Conservation (phyloP, 2,329 filamentous ascomycete species). For the Ceratocystis huliohia region DNA sequence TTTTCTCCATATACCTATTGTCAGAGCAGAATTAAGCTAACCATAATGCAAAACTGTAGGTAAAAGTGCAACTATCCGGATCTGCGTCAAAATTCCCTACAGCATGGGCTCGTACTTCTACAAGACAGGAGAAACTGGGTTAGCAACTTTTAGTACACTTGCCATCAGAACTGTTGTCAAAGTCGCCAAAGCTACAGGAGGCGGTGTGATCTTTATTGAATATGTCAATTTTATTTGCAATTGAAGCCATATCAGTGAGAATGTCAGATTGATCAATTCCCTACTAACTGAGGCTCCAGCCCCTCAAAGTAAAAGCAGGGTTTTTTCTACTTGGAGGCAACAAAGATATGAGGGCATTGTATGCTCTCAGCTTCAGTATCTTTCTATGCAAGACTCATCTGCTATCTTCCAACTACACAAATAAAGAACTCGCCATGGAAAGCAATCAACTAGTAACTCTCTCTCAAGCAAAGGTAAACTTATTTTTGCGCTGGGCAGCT, state of each 20-base stretch:
- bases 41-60: slow-evolving; percentile 23
- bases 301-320: slow-evolving; percentile 53
- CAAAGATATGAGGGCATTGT: slow-evolving; percentile 65
- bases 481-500: too few relatives aligned
- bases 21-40: background rate
- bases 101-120: slow-evolving; percentile 47
- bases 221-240: slow-evolving; percentile 53
- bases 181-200: slow-evolving; percentile 41
- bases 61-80: slow-evolving; percentile 63
- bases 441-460: too few relatives aligned
- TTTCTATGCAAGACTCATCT: slow-evolving; percentile 44
- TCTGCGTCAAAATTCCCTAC: slow-evolving; percentile 54
- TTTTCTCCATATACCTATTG: slow-evolving; percentile 11
- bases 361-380: slow-evolving; percentile 59
- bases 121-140: slow-evolving; percentile 38
- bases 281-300: slow-evolving; percentile 60
- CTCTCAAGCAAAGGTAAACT: too few relatives aligned
- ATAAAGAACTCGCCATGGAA: slow-evolving; percentile 36
- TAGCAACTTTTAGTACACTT: too few relatives aligned
- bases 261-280: slow-evolving; percentile 52
- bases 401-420: slow-evolving; percentile 56
- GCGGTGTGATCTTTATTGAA: slow-evolving; percentile 64
- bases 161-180: slow-evolving; percentile 23
- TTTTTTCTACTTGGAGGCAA: slow-evolving; percentile 64
- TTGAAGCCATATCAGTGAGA: slow-evolving; percentile 44